phyloP scores from a whole-genome alignment of 1,284 basidiomycete genomes.

The Leccinum pachyderme region DNA sequence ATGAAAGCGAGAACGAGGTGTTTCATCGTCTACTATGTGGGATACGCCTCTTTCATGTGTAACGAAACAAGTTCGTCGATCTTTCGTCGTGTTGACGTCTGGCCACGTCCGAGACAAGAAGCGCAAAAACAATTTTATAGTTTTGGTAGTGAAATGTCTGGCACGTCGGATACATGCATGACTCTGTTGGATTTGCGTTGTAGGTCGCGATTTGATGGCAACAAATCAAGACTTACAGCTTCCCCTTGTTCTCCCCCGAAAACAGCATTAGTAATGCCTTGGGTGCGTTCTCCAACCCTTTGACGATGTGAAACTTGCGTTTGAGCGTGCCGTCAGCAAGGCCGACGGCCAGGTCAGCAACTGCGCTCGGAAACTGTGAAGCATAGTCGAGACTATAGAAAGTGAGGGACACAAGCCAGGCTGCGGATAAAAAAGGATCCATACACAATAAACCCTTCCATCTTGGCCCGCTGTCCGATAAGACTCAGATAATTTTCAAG shows the following conservation, averaged over 20 bases:
- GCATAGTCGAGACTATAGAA: conserved; percentile 62
- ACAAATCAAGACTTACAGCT: conserved; percentile 59
- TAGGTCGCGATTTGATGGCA: background rate
- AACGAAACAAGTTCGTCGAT: background rate
- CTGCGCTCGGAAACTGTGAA: conserved; percentile 51
- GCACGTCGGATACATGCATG: conserved; percentile 47
- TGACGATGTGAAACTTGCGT: conserved; percentile 76
- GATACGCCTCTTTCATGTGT: conserved; percentile 8
- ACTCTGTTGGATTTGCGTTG: conserved; percentile 36
- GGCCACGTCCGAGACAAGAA: background rate
- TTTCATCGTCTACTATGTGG: conserved; percentile 8
- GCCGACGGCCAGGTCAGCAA: conserved; percentile 52
- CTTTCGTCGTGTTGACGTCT: background rate
- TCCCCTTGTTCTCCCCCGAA: conserved; percentile 79
- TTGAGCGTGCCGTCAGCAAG: conserved; percentile 74
- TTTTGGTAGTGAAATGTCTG: conserved; percentile 17
- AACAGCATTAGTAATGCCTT: conserved; percentile 69
- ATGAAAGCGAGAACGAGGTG: background rate
- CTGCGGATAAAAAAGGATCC: conserved; percentile 20
- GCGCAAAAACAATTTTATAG: conserved; percentile 23
- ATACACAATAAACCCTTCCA: conserved; percentile 84
- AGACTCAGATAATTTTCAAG: conserved; percentile 61
- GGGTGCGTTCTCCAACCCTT: conserved; percentile 74
- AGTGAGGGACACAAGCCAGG: background rate
- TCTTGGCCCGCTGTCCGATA: conserved; percentile 73